Conservation (phyloP, 345 rosid genomes). For the Heritiera fomes region DNA sequence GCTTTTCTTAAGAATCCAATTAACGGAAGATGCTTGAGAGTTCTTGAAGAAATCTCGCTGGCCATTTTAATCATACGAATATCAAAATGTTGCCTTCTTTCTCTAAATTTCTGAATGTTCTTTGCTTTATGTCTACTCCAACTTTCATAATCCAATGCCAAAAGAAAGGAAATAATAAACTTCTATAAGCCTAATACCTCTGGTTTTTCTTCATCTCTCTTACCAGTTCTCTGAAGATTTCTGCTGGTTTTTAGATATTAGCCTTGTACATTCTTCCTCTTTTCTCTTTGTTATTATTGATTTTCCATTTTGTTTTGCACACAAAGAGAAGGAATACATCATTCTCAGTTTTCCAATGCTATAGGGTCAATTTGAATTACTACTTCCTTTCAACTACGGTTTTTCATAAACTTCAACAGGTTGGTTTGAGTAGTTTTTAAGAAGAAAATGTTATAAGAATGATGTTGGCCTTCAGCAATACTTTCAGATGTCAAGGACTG, state of each 20-base stretch:
- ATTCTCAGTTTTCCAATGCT: too few species aligned
- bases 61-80: slow-evolving; percentile 14
- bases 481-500: slow-evolving; percentile 37
- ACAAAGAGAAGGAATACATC: neutral
- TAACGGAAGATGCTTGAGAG: slow-evolving; percentile 14
- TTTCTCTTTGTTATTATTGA: slow-evolving; percentile 12
- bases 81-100: slow-evolving; percentile 27
- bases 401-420: neutral
- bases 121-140: slow-evolving; percentile 29
- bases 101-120: slow-evolving; percentile 24
- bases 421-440: neutral
- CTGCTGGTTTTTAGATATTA: neutral
- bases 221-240: neutral
- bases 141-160: slow-evolving; percentile 3
- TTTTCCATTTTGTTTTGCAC: neutral
- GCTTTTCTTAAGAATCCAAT: slow-evolving; percentile 13
- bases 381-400: neutral
- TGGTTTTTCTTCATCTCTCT: slow-evolving; percentile 6
- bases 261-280: neutral
- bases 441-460: neutral
- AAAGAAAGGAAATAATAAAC: neutral
- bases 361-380: neutral
- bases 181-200: neutral
- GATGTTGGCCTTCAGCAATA: slow-evolving; percentile 43
- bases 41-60: slow-evolving; percentile 31